These are phyloP conservation scores for Termitomyces sp. DNA, from an alignment of 768 basidiomycete species.

Conservation along the genomic window DNA sequence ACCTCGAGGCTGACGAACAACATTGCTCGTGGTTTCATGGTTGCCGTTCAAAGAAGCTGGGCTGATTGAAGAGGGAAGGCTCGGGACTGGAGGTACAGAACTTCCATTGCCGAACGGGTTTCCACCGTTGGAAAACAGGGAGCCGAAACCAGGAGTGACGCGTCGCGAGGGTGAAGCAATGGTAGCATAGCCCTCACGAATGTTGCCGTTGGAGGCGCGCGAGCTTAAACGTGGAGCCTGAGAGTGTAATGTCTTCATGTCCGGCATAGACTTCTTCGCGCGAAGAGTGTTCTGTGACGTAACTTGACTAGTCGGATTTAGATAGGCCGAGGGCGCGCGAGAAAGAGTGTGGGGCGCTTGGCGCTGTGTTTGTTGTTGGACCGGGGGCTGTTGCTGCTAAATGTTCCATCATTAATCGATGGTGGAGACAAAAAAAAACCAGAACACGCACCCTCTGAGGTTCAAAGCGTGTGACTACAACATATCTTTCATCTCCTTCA, in stretches of 20 bases:
- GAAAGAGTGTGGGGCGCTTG: constrained; percentile 65
- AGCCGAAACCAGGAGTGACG: constrained; percentile 62
- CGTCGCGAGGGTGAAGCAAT: constrained; percentile 81
- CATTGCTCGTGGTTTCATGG: constrained; percentile 43
- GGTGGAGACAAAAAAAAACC: background rate
- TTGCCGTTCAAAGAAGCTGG: constrained; percentile 36
- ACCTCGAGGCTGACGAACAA: constrained; percentile 83
- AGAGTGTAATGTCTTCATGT: constrained; percentile 84
- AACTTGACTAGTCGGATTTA: constrained; percentile 48
- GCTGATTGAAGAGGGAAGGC: constrained; percentile 56
- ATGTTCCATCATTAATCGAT: constrained; percentile 7
- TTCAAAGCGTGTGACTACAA: constrained; percentile 89
- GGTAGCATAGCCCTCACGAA: constrained; percentile 81
- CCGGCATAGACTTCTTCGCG: constrained; percentile 98
- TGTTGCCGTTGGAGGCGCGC: constrained; percentile 85
- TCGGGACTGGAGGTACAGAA: constrained; percentile 73
- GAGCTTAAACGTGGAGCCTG: constrained; percentile 75
- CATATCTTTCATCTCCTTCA: constrained; percentile 88
- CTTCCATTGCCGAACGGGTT: constrained; percentile 36
- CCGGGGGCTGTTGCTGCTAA: constrained; percentile 30
- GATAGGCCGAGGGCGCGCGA: constrained; percentile 78
- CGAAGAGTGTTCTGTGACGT: constrained; percentile 58
- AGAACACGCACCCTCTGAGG: constrained; percentile 62
- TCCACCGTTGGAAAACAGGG: constrained; percentile 58
- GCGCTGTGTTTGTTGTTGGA: constrained; percentile 38